Evolutionary conservation across 169 alveolate species (phyloP).

Genomic region (Eimeria mitis): DNA sequence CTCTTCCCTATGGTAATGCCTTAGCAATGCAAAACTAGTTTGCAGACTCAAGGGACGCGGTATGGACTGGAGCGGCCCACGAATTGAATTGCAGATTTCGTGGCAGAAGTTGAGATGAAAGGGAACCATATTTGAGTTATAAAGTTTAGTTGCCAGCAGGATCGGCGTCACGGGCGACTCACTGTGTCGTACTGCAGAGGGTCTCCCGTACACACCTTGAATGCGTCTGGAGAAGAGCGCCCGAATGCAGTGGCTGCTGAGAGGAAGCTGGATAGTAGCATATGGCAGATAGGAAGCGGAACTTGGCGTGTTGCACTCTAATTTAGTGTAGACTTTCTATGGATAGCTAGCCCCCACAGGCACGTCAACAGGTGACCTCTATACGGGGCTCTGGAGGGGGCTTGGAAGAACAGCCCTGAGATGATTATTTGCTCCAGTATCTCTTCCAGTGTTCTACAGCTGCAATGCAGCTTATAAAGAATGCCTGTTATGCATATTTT

Average conservation of each 20-base stretch:
- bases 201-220: not conserved
- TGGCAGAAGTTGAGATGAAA: not conserved
- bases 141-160: not conserved
- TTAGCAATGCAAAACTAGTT: not conserved
- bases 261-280: not conserved
- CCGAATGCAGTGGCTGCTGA: not conserved
- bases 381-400: not conserved
- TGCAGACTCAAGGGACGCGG: not conserved
- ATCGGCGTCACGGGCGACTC: not conserved
- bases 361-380: constrained; percentile 4
- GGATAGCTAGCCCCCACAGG: not conserved
- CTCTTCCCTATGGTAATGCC: not conserved
- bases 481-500: not conserved
- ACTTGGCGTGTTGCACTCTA: not conserved
- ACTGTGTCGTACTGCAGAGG: no score
- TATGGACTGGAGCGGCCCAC: not conserved
- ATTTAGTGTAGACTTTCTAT: not conserved
- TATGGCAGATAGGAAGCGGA: not conserved
- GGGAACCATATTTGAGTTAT: not conserved
- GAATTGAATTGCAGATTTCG: not conserved
- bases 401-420: not conserved
- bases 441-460: not conserved
- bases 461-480: not conserved
- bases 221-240: not conserved
- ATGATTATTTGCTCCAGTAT: not conserved